Conservation (phyloP, 163 green algal genomes). For the Scenedesmus sp. region DNA sequence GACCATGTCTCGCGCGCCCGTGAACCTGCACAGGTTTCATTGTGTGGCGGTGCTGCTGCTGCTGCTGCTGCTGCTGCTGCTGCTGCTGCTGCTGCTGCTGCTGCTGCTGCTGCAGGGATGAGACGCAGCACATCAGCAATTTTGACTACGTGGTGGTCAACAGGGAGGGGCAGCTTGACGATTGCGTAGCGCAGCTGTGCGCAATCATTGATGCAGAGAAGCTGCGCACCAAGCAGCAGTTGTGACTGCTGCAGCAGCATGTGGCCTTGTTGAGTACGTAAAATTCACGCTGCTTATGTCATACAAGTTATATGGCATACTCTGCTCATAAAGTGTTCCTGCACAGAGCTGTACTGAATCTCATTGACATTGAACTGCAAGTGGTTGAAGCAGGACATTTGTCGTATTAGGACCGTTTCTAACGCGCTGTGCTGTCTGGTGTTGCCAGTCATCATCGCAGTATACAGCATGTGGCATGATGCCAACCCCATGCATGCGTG, state of each 20-base stretch:
- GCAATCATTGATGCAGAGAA: conserved; percentile 91
- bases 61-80: background rate
- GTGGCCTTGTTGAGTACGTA: background rate
- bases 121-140: conserved; percentile 25
- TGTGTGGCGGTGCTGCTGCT: background rate
- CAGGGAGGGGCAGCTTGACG: conserved; percentile 82
- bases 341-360: no score
- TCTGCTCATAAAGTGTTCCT: background rate
- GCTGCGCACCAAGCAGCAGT: conserved; percentile 24
- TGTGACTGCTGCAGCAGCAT: background rate
- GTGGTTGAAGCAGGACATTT: no score
- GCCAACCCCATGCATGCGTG: no score
- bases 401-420: no score
- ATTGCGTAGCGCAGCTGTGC: conserved; percentile 80
- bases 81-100: background rate
- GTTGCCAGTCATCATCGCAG: no score
- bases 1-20: no score
- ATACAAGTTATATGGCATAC: background rate
- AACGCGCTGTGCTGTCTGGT: no score
- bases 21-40: no score
- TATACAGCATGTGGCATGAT: no score
- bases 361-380: no score
- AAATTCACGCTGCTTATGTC: background rate
- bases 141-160: conserved; percentile 91
- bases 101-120: conserved; percentile 27